These are phyloP conservation scores for Parsonsia alboflavescens DNA, from an alignment of 257 asterid genomes.

Conservation along the genomic window DNA sequence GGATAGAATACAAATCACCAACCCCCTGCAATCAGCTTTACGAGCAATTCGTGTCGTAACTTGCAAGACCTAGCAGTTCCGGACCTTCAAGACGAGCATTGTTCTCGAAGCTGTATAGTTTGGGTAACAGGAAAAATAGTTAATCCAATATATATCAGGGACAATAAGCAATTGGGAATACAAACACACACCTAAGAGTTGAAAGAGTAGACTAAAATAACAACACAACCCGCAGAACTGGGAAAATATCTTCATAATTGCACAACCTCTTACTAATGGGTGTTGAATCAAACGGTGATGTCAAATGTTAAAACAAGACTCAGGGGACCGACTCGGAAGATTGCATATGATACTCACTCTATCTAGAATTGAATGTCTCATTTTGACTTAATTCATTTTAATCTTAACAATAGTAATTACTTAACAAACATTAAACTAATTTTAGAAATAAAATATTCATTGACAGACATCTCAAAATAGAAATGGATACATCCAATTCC, in stretches of 20 bases:
- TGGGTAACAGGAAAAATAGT: not conserved
- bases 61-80: slow-evolving; percentile 83
- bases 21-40: slow-evolving; percentile 21
- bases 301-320: not conserved
- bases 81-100: slow-evolving; percentile 88
- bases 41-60: slow-evolving; percentile 74
- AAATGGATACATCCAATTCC: too few species aligned
- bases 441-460: too few species aligned
- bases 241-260: not conserved
- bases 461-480: too few species aligned
- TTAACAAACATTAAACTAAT: too few species aligned
- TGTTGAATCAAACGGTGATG: not conserved
- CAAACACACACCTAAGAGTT: not conserved
- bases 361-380: too few species aligned
- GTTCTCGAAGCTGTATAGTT: slow-evolving; percentile 62
- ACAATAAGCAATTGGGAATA: not conserved
- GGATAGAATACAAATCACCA: not conserved
- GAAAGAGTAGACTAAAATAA: not conserved
- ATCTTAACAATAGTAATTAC: too few species aligned
- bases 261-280: not conserved
- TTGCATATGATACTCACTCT: too few species aligned
- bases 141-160: not conserved
- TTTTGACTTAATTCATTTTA: too few species aligned
- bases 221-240: not conserved
- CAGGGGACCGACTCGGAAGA: not conserved